Evolutionary conservation across 2,329 filamentous ascomycete genomes (phyloP), one percentile per base, ranked within the genome.

Genomic region (Colletotrichum acutatum): DNA sequence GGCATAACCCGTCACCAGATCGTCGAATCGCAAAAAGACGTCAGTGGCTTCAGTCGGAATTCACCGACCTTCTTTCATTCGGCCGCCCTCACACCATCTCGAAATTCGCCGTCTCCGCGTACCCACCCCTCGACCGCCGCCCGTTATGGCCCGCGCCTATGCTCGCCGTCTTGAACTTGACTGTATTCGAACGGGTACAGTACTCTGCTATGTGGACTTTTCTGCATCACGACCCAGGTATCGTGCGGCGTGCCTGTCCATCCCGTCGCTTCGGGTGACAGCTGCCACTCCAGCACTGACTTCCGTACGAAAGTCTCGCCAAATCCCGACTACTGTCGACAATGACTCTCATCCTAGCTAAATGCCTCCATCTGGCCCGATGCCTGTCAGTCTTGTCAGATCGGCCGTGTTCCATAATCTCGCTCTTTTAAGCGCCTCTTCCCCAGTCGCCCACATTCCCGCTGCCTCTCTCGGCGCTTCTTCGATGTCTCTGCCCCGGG

Each of bases 401-500:
- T 70, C 24, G 19, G 37, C 52, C 46, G 26, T 30, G 26, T 22
- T 26, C 30, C 61, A 7, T 22, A 54, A 32, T 32, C 14, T 52
- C 22, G 32, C 16, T 54, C 30, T 14, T 30, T 42, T n/a, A 1
- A 46, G 30, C 56, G 32, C 30, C 2, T 22, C 19, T 8, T 34
- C 19, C 56, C 30, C 28, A 32, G 22, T 63, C 69, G 69, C 65
- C 49, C 64, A 34, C 37, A 72, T 30, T 54, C n/a, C 65, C 69
- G 69, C 69, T 72, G 49, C 14, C 65, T 72, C 12, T n/a, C 53
- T 72, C 69, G 65, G 69, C 37, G 65, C 53, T 68, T 72, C 69
- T 42, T 72, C 65, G 69, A 57, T 68, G 49, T 58, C 16, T 68
- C 52, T 68, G 24, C 7, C 32, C 24, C 24, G 65, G 30, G 67